phyloP scores from a whole-genome alignment of 257 asterid species.

The Solanum bulbocastanum region DNA sequence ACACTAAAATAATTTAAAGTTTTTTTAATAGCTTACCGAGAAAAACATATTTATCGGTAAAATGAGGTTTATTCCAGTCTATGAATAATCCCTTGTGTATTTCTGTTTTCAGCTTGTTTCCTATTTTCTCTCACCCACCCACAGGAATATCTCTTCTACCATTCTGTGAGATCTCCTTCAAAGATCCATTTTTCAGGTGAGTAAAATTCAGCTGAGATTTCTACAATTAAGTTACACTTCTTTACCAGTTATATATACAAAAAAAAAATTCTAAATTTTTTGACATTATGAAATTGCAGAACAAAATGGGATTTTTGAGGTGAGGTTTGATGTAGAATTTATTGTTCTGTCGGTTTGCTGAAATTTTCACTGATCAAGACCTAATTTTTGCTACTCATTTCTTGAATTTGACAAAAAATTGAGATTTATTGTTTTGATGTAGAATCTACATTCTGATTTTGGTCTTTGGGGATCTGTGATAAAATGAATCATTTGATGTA shows the following conservation, averaged over 20 bases:
- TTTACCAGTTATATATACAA: neutral
- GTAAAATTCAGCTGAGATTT: neutral
- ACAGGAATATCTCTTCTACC: neutral
- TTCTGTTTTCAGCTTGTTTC: neutral
- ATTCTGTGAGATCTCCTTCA: slow-evolving; percentile 7
- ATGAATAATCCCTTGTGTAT: neutral
- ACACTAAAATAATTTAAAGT: neutral
- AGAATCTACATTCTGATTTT: neutral
- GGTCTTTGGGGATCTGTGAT: slow-evolving; percentile 4
- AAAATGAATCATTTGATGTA: neutral
- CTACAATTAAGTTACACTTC: neutral
- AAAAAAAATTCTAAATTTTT: neutral
- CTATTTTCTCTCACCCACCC: neutral
- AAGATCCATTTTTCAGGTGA: slow-evolving; percentile 2
- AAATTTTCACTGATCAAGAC: neutral
- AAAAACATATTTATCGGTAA: neutral
- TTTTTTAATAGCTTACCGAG: neutral
- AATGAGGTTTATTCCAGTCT: neutral
- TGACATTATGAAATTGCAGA: neutral
- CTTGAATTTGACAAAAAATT: neutral
- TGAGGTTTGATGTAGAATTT: neutral
- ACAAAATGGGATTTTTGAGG: neutral
- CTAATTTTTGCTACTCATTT: neutral
- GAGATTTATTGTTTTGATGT: neutral
- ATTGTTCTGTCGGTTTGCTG: neutral